Evolutionary conservation across 129 eudicot species (phyloP), one percentile per base, ranked within the genome.

Genomic region (Ambrosia trifida): DNA sequence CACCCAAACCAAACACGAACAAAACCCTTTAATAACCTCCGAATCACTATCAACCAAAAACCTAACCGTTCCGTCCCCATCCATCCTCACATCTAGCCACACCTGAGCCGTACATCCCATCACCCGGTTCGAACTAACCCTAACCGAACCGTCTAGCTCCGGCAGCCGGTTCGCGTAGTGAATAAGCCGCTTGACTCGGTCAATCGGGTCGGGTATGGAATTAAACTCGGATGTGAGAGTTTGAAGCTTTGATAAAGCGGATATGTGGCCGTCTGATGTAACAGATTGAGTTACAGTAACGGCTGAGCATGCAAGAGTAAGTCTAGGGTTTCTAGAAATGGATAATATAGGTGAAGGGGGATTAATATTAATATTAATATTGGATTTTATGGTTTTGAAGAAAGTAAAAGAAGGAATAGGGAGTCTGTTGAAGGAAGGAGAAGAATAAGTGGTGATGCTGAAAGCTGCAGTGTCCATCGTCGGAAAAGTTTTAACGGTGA

Each of bases 41-140:
- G 97, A 90, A 81, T 94, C 99, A 58, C 97, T 90, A 36, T 94
- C 97, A 3, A 94, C 94, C 77, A 33, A 20, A 64, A 90, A 80
- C 81, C 91, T 78, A 81, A 94, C 71, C 60, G 32, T 82, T 18
- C 85, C 81, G 4, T 72, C 83, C 8, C 33, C 73, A 54, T 79
- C 93, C 73, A 94, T 24, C 43, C 47, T 60, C 63, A 80, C 97
- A 36, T 74, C 79, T 4, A 94, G 74, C 99, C 99, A 94, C 12
- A 94, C 99, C 86, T 82, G 97, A 0, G 99, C 90, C 49, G 95
- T 87, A 56, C 99, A 94, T n/a, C 99, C 99, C 72, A 88, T 90
- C 3, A 94, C 99, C 2, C 97, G 90, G 62, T 90, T 90, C 6
- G 76, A 76, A 0, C 73, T 19, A 11, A 58, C 50, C 68, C 78